Percentiles rank a stretch among this genome's conserved stretches.
phyloP scores from a whole-genome alignment of 2,329 filamentous ascomycete genomes.

The Coniochaeta hoffmannii region DNA sequence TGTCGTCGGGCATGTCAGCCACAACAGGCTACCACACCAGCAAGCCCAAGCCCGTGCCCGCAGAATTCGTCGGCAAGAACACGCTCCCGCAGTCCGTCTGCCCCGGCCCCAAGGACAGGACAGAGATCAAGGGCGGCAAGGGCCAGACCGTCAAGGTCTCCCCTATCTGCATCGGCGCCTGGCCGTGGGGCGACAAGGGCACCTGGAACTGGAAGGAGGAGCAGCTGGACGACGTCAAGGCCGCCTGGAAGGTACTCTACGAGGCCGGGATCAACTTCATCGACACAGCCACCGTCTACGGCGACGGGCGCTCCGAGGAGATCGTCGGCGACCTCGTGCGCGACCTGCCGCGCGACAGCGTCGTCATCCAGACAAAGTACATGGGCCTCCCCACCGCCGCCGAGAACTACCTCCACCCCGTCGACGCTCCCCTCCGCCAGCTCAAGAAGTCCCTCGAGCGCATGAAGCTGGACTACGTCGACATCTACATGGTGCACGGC shows the following conservation, averaged over 20 bases:
- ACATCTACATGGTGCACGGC: constrained; percentile 30
- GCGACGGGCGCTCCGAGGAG: constrained; percentile 30
- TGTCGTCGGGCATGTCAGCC: background rate
- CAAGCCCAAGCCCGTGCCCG: constrained; percentile 4
- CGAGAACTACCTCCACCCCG: constrained; percentile 22
- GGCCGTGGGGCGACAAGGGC: constrained; percentile 11
- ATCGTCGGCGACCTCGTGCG: constrained; percentile 31
- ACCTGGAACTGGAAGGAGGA: constrained; percentile 7
- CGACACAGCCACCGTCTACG: constrained; percentile 35
- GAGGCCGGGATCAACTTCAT: constrained; percentile 30
- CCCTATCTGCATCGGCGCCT: constrained; percentile 10
- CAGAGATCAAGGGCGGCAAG: background rate
- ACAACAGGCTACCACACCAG: constrained; percentile 5
- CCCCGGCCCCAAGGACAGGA: background rate
- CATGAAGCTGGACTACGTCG: constrained; percentile 26
- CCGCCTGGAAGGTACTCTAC: constrained; percentile 29
- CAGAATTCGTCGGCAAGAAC: constrained; percentile 2
- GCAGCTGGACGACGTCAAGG: constrained; percentile 11
- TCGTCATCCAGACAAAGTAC: constrained; percentile 33
- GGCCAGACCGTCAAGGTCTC: constrained; percentile 1
- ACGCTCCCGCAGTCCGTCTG: background rate
- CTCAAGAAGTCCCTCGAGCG: constrained; percentile 28
- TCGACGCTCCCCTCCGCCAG: constrained; percentile 20
- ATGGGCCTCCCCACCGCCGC: constrained; percentile 20
- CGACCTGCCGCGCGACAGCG: constrained; percentile 23